Evolutionary conservation across 2,329 filamentous ascomycete species (phyloP).

Genomic region (Monascus ruber): DNA sequence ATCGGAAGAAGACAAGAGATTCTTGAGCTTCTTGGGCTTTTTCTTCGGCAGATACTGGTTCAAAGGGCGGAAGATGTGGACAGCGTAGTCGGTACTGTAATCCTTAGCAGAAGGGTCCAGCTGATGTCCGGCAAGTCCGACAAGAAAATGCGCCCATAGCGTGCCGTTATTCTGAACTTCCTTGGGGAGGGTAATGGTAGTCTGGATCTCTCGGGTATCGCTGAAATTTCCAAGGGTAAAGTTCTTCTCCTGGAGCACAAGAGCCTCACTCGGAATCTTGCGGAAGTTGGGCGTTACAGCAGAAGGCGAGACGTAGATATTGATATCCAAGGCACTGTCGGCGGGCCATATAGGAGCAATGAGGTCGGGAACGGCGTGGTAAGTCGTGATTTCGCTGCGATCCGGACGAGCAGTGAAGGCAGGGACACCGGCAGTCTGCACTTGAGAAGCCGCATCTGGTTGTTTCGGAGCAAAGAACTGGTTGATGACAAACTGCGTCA

Average conservation of each 20-base stretch:
- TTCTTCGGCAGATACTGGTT: constrained; percentile 89
- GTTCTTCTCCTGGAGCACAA: constrained; percentile 68
- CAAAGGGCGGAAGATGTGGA: constrained; percentile 72
- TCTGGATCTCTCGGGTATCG: constrained; percentile 66
- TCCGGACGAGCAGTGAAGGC: constrained; percentile 55
- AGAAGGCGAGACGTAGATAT: constrained; percentile 71
- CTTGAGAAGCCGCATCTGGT: constrained; percentile 12
- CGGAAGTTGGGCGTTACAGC: constrained; percentile 54
- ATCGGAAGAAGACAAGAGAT: constrained; percentile 53
- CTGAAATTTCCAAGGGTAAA: constrained; percentile 71
- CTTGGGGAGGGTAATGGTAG: constrained; percentile 63
- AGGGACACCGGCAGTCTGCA: constrained; percentile 39
- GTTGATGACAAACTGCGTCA: constrained; percentile 46
- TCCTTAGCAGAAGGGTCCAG: constrained; percentile 62
- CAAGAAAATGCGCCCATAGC: constrained; percentile 87
- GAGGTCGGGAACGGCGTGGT: constrained; percentile 47
- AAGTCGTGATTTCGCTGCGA: constrained; percentile 23
- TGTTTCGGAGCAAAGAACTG: constrained; percentile 40
- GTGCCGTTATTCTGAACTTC: constrained; percentile 85
- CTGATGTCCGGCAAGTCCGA: constrained; percentile 62
- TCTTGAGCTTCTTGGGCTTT: constrained; percentile 77
- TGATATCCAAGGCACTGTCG: constrained; percentile 68
- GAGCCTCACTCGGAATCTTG: constrained; percentile 51
- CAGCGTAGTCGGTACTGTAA: constrained; percentile 66
- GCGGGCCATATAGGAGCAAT: constrained; percentile 84